phyloP scores from a whole-genome alignment of 305 asterid species.

The Fraxinus albicans region DNA sequence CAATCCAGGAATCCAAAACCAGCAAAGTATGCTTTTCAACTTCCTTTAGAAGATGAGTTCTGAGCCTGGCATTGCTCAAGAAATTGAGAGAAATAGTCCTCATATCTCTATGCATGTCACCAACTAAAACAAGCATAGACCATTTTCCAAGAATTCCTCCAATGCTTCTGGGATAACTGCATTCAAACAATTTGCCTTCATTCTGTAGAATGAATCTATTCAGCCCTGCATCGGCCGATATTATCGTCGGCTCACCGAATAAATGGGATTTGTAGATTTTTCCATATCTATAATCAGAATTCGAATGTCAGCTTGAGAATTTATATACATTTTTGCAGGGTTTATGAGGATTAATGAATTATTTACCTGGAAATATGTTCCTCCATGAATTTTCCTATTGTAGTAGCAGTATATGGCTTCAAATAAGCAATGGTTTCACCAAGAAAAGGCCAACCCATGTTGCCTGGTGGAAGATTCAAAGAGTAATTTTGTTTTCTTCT shows the following conservation, averaged over 20 bases:
- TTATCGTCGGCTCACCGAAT: conserved; percentile 80
- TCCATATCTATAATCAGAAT: conserved; percentile 51
- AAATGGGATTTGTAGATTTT: conserved; percentile 80
- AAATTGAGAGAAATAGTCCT: conserved; percentile 76
- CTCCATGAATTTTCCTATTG: conserved; percentile 79
- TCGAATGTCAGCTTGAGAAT: neutral
- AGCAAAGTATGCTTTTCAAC: conserved; percentile 74
- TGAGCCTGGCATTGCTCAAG: conserved; percentile 69
- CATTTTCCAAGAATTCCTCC: conserved; percentile 97
- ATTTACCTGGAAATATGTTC: conserved; percentile 73
- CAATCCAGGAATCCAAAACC: conserved; percentile 61
- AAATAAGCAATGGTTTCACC: conserved; percentile 80
- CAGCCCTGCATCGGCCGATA: conserved; percentile 86
- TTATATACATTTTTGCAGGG: neutral
- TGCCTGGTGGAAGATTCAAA: conserved; percentile 82
- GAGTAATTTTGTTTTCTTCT: conserved; percentile 35
- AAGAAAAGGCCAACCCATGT: conserved; percentile 90
- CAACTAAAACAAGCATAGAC: conserved; percentile 91
- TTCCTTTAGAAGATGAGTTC: conserved; percentile 60
- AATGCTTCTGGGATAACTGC: conserved; percentile 87
- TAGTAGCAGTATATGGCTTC: conserved; percentile 71
- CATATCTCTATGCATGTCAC: conserved; percentile 93
- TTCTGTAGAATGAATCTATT: conserved; percentile 71
- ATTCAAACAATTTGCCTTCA: conserved; percentile 80
- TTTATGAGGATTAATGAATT: neutral